Evolutionary conservation across 345 rosid species (phyloP).

Genomic region (Carallia pectinifolia): DNA sequence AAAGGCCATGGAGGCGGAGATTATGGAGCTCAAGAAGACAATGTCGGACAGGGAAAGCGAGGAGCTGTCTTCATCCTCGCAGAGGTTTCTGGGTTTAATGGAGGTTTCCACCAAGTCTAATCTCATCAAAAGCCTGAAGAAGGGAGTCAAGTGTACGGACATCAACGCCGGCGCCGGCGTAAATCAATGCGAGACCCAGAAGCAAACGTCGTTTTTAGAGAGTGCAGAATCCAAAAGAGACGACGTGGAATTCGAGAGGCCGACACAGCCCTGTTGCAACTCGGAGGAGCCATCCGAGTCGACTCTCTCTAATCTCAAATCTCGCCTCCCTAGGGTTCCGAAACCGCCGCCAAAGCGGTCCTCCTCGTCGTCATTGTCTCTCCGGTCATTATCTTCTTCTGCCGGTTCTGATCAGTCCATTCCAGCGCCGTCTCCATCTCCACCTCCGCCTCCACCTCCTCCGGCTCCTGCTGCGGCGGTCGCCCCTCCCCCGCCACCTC

Average conservation of each 20-base stretch:
- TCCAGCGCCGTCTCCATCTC: constrained; percentile 1
- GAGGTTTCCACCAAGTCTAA: constrained; percentile 55
- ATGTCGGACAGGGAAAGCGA: constrained; percentile 46
- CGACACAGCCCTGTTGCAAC: constrained; percentile 52
- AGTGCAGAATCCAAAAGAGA: constrained; percentile 39
- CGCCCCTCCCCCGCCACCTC: constrained; percentile 80
- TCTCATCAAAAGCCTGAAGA: constrained; percentile 48
- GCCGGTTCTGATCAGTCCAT: constrained; percentile 14
- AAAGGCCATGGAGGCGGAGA: constrained; percentile 49
- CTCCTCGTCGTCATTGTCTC: constrained; percentile 20
- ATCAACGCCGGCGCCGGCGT: not conserved
- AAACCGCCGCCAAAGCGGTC: constrained; percentile 87
- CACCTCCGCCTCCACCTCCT: constrained; percentile 23
- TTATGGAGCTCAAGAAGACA: constrained; percentile 48
- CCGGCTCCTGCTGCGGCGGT: constrained; percentile 11
- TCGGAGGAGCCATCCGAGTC: constrained; percentile 72
- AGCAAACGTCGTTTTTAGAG: constrained; percentile 22
- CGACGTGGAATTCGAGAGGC: constrained; percentile 38
- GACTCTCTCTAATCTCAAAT: constrained; percentile 51
- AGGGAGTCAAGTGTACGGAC: constrained; percentile 35
- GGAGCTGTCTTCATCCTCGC: constrained; percentile 56
- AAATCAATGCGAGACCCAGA: constrained; percentile 14
- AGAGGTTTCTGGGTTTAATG: constrained; percentile 65
- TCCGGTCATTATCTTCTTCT: constrained; percentile 14
- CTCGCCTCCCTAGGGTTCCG: constrained; percentile 79